phyloP scores from a whole-genome alignment of 352 stramenopile genomes.

The Globisporangium radiosum region DNA sequence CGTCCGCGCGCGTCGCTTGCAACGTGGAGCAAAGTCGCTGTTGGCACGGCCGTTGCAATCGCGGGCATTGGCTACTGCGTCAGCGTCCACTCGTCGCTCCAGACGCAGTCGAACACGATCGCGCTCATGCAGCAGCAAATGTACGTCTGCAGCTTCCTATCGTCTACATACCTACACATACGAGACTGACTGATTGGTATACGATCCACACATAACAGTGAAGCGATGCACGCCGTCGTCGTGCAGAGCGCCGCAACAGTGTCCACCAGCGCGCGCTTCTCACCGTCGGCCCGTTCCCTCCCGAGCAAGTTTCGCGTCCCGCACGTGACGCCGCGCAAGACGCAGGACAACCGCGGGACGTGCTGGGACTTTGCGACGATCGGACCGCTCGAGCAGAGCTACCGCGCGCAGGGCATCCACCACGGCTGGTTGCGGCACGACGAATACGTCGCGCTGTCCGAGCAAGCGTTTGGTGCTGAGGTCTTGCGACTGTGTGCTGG shows the following conservation, averaged over 20 bases:
- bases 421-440: constrained; percentile 44
- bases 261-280: constrained; percentile 16
- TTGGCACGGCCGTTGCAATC: constrained; percentile 28
- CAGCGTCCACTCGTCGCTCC: constrained; percentile 34
- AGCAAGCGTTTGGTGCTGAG: constrained; percentile 61
- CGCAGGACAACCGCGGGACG: constrained; percentile 57
- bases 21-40: constrained; percentile 25
- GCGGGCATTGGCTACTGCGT: constrained; percentile 25
- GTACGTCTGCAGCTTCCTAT: too few species aligned
- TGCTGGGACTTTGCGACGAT: constrained; percentile 70
- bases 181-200: background rate
- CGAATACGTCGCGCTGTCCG: constrained; percentile 53
- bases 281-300: constrained; percentile 12
- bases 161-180: too few species aligned
- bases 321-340: constrained; percentile 56
- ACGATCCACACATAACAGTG: constrained; percentile 20
- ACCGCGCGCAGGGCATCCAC: constrained; percentile 47
- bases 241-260: constrained; percentile 17
- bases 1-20: background rate
- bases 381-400: constrained; percentile 57
- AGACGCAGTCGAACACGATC: constrained; percentile 26
- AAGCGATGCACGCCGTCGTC: constrained; percentile 40
- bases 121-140: constrained; percentile 42
- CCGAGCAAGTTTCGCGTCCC: constrained; percentile 55
- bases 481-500: constrained; percentile 50